These are phyloP conservation scores for Clavariopsis aquatica DNA, from an alignment of 495 filamentous ascomycete genomes.

Conservation along the genomic window DNA sequence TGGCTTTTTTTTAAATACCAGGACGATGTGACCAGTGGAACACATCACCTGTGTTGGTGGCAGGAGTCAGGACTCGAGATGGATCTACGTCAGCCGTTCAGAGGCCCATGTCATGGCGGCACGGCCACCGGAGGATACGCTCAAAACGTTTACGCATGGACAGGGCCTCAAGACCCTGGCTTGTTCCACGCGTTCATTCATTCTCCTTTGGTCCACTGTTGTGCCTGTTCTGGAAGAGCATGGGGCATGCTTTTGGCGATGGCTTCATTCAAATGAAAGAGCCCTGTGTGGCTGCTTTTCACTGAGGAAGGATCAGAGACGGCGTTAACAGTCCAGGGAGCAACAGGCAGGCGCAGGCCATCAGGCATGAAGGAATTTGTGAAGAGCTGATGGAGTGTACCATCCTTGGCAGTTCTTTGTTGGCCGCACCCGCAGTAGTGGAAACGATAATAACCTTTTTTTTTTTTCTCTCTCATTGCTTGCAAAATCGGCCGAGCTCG, in stretches of 20 bases:
- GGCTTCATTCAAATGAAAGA: not conserved
- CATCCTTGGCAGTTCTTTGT: not conserved
- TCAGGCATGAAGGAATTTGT: not conserved
- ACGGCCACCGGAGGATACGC: constrained; percentile 22
- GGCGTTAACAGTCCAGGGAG: not conserved
- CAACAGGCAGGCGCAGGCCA: not conserved
- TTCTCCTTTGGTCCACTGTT: constrained; percentile 18
- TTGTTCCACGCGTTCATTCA: constrained; percentile 18
- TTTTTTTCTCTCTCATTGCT: not conserved
- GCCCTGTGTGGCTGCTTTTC: not conserved
- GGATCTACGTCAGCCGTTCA: constrained; percentile 37
- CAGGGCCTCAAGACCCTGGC: not conserved
- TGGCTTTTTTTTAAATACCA: constrained; percentile 18
- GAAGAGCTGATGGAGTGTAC: not conserved
- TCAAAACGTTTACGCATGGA: constrained; percentile 32
- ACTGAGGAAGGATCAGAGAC: not conserved
- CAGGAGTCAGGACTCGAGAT: constrained; percentile 16
- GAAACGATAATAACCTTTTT: not conserved
- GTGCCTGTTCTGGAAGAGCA: constrained; percentile 13
- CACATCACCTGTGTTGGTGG: constrained; percentile 17
- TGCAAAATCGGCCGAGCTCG: not conserved
- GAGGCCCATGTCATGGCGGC: constrained; percentile 21
- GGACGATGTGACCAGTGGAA: constrained; percentile 14
- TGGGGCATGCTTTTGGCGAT: constrained; percentile 23
- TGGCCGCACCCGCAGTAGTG: not conserved